Conservation (phyloP, 768 basidiomycete species). For the Termitomyces sp. region DNA sequence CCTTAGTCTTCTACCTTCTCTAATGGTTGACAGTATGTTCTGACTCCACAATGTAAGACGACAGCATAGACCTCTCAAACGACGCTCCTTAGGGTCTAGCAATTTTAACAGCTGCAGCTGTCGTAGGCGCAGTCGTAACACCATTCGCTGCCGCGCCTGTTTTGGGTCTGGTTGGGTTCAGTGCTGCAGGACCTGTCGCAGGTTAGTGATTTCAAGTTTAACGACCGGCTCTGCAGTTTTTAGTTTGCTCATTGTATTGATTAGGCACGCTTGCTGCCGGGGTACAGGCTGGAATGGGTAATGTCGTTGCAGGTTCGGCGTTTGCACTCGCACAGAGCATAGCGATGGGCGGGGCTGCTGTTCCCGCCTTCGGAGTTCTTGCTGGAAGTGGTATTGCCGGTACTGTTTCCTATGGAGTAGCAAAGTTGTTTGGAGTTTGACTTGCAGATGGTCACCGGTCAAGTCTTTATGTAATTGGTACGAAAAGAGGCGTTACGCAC, state of each 20-base stretch:
- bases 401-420: background rate
- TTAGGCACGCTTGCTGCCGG: conserved; percentile 5
- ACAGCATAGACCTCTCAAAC: background rate
- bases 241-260: background rate
- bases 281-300: conserved; percentile 6
- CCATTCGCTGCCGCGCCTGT: background rate
- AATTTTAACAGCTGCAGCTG: background rate
- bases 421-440: background rate
- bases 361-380: conserved; percentile 2
- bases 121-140: background rate
- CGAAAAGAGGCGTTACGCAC: too few relatives aligned
- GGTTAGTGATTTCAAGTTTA: background rate
- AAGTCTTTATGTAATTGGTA: too few relatives aligned
- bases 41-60: too few relatives aligned
- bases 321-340: conserved; percentile 17
- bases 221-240: background rate
- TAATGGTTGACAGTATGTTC: background rate
- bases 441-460: background rate
- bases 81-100: background rate
- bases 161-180: conserved; percentile 1
- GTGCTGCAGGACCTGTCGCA: conserved; percentile 2
- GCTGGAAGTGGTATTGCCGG: conserved; percentile 4
- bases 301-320: conserved; percentile 3
- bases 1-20: background rate
- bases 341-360: conserved; percentile 15